Percentiles rank a stretch among this genome's conserved stretches.
phyloP scores from a whole-genome alignment of 2,329 filamentous ascomycete genomes.

The Juglanconis sp. region DNA sequence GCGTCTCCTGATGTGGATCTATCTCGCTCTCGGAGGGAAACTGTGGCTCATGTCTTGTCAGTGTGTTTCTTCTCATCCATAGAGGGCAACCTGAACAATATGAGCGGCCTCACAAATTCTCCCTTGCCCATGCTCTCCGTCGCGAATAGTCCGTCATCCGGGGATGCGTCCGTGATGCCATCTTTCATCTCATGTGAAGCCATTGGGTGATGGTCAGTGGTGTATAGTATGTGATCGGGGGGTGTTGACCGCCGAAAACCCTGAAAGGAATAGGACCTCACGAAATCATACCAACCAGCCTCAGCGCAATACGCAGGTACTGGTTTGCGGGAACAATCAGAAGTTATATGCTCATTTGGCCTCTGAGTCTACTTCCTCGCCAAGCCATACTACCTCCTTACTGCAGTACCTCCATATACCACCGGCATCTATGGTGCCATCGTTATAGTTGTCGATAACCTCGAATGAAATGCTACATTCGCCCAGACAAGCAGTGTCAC shows the following conservation, averaged over 20 bases:
- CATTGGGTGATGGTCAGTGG: not conserved
- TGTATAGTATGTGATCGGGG: not conserved
- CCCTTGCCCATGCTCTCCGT: not conserved
- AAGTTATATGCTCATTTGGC: not conserved
- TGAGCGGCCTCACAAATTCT: not conserved
- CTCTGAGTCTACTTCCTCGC: not conserved
- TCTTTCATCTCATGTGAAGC: not conserved
- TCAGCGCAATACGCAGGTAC: too few relatives aligned
- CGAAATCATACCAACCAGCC: too few relatives aligned
- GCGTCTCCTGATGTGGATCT: not conserved
- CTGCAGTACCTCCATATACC: not conserved
- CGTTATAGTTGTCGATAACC: not conserved
- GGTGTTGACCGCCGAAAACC: not conserved
- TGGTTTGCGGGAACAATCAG: too few relatives aligned
- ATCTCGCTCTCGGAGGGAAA: not conserved
- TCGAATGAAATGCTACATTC: not conserved
- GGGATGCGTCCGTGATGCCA: not conserved
- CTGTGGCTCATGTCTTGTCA: not conserved
- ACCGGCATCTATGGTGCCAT: not conserved
- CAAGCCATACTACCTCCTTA: not conserved
- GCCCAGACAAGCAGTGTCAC: not conserved
- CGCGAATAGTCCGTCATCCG: not conserved
- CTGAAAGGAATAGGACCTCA: not conserved
- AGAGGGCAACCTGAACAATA: not conserved
- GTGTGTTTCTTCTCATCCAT: not conserved